Evolutionary conservation across 106 monocot species (phyloP), one percentile per base, ranked within the genome.

Genomic region (Apostasia shenzhenica): DNA sequence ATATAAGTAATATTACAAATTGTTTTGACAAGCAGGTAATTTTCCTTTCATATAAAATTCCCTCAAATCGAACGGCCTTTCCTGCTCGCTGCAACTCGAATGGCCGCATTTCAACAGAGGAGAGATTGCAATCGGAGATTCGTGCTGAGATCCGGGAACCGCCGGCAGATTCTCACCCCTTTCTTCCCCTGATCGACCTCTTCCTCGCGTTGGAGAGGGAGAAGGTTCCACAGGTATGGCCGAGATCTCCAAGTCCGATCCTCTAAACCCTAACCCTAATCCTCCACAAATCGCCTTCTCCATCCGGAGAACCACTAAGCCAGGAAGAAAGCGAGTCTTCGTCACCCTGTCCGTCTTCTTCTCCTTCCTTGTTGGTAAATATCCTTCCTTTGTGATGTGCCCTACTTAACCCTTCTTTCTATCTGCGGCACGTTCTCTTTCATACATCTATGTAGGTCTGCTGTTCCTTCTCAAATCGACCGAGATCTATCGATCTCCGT

Each of bases 401-500:
- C 50, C 12, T 39, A 48, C 44, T 46, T 61, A 70, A 14, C 14
- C 41, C 26, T 41, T 67, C 13, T 73, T 54, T 53, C 44, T 62
- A 26, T 26, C 26, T 26, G 26, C 26, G 26, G 26, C 1, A 47
- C 5, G 59, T 14, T 60, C 43, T 55, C 11, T 70, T 46, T 57
- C 26, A 69, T 14, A 14, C 44, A 45, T 54, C 10, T 44, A 37
- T 40, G 0, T 45, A 83, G 84, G 83, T 42, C 62, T 89, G 14
- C 93, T 89, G 3, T 73, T 94, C 70, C 75, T 91, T 48, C 81
- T 87, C 55, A 84, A 85, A 41, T 94, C 90, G 65, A 85, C 83
- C 46, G 94, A 82, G 69, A 94, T 94, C 75, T 79, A 94, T 77
- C 86, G 94, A 6, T 84, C 94, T 6, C 79, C 90, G 11, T 83